phyloP scores from a whole-genome alignment of 163 green algal species.

The Picocystis sp. region DNA sequence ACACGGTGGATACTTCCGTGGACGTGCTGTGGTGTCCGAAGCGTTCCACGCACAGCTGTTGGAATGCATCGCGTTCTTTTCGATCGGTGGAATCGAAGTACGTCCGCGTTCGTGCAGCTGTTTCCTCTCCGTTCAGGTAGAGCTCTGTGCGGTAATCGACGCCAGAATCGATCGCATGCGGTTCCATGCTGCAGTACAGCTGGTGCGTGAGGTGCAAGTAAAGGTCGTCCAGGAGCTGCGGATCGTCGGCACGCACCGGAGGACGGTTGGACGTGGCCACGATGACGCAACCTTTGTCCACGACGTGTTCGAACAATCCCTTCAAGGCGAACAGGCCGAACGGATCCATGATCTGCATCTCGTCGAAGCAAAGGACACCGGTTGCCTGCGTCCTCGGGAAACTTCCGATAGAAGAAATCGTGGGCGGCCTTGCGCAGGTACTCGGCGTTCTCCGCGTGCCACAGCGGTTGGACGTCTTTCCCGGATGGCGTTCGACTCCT shows the following conservation, averaged over 20 bases:
- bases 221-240: constrained; percentile 5
- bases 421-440: not conserved
- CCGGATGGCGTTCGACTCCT: too few species aligned
- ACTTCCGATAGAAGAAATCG: constrained; percentile 5
- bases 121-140: too few species aligned
- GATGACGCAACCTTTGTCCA: constrained; percentile 39
- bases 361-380: constrained; percentile 59
- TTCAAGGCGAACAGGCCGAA: constrained; percentile 55
- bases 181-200: not conserved
- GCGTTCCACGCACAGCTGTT: not conserved
- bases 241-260: constrained; percentile 23
- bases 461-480: too few species aligned
- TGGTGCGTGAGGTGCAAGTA: constrained; percentile 1
- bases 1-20: constrained; percentile 31
- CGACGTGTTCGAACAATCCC: constrained; percentile 42
- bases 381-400: not conserved
- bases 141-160: constrained; percentile 33
- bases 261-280: constrained; percentile 50
- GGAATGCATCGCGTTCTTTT: constrained; percentile 4
- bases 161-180: constrained; percentile 1
- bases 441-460: too few species aligned
- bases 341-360: constrained; percentile 53
- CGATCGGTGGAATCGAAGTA: not conserved
- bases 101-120: too few species aligned
- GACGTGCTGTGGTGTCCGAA: not conserved